Percentiles rank a stretch among this genome's conserved stretches.
Evolutionary conservation across 257 asterid species (phyloP).

Genomic region (Fraxinus quadrangulata): DNA sequence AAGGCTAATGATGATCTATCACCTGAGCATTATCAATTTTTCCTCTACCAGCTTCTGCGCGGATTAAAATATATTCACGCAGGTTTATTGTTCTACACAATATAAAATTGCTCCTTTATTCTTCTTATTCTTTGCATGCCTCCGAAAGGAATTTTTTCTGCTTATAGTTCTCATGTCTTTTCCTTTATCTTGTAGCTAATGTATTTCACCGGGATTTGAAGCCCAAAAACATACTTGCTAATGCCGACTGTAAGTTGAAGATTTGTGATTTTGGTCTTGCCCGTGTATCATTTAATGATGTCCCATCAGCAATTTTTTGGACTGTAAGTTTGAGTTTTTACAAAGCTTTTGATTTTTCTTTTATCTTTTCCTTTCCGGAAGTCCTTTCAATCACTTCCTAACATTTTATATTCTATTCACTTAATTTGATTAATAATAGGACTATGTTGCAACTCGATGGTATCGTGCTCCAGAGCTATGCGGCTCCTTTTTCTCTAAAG

Average conservation of each 20-base stretch:
- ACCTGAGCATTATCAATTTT: constrained; percentile 91
- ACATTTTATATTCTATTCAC: constrained; percentile 20
- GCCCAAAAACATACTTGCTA: constrained; percentile 96
- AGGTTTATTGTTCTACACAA: constrained; percentile 42
- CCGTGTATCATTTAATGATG: constrained; percentile 92
- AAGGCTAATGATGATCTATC: constrained; percentile 91
- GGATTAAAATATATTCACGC: constrained; percentile 86
- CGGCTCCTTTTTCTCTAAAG: constrained; percentile 96
- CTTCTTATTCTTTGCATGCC: constrained; percentile 2
- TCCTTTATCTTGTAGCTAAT: constrained; percentile 53
- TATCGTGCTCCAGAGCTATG: constrained; percentile 98
- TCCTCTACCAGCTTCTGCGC: constrained; percentile 91
- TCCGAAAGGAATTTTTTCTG: neutral
- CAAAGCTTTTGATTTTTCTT: neutral
- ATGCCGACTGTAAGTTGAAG: constrained; percentile 97
- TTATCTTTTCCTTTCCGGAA: neutral
- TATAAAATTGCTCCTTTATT: neutral
- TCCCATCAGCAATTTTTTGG: constrained; percentile 99
- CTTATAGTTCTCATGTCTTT: constrained; percentile 23
- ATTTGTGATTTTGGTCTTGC: constrained; percentile 98
- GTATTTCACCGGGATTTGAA: constrained; percentile 93
- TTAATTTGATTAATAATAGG: constrained; percentile 48
- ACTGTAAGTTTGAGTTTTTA: constrained; percentile 54
- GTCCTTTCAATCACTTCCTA: constrained; percentile 15
- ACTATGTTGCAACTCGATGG: constrained; percentile 98